Percentiles rank a stretch among this genome's conserved stretches.
These are phyloP conservation scores for Podaxis carcinomalis DNA, from an alignment of 768 basidiomycete genomes.

Conservation along the genomic window DNA sequence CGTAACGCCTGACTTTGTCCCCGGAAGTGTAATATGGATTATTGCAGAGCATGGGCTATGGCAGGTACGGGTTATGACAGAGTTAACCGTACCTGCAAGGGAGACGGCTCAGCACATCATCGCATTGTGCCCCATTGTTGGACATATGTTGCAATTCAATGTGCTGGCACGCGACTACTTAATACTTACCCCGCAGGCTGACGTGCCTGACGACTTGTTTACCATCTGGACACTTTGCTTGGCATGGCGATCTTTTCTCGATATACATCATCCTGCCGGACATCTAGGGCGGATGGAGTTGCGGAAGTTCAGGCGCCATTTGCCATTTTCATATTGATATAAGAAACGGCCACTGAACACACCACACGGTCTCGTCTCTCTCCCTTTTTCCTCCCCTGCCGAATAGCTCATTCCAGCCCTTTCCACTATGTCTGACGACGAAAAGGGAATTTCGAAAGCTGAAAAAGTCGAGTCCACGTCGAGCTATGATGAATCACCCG, in stretches of 20 bases:
- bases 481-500: slow-evolving; percentile 16
- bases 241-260: not conserved
- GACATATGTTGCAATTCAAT: not conserved
- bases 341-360: not conserved
- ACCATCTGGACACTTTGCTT: not conserved
- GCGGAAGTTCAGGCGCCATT: not conserved
- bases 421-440: slow-evolving; percentile 20
- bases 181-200: not conserved
- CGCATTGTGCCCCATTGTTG: not conserved
- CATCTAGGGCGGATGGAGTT: not conserved
- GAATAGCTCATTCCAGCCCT: not conserved
- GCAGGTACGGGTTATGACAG: no score
- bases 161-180: not conserved
- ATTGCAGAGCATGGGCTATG: no score
- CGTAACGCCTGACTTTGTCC: no score
- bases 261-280: not conserved
- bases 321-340: not conserved
- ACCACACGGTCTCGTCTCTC: not conserved
- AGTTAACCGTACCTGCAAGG: not conserved
- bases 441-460: slow-evolving; percentile 21
- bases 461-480: slow-evolving; percentile 15
- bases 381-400: not conserved
- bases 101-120: not conserved
- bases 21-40: no score
- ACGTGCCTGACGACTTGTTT: not conserved